These are phyloP conservation scores for Domatiomyces globalis DNA, from an alignment of 2,329 filamentous ascomycete species.

Conservation along the genomic window DNA sequence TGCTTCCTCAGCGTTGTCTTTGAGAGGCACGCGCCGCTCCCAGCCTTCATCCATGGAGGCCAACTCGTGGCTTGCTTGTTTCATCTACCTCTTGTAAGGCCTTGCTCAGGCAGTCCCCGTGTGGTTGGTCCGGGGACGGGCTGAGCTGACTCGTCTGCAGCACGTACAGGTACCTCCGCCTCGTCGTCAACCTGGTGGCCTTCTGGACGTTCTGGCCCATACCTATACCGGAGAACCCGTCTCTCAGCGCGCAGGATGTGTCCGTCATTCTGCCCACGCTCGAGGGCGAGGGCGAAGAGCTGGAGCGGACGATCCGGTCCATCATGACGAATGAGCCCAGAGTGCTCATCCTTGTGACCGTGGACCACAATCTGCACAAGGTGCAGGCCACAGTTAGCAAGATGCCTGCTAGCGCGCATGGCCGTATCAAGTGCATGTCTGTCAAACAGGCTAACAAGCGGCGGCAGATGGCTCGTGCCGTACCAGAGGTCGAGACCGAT, in stretches of 20 bases:
- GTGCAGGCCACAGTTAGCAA: constrained; percentile 47
- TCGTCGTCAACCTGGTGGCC: constrained; percentile 70
- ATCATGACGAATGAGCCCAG: constrained; percentile 42
- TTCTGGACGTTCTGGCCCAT: constrained; percentile 81
- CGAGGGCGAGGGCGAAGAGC: constrained; percentile 69
- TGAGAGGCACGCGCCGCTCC: not conserved
- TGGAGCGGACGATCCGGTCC: constrained; percentile 59
- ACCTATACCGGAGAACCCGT: constrained; percentile 67
- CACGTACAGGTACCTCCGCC: constrained; percentile 73
- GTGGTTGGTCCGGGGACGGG: no score
- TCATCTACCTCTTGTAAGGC: constrained; percentile 30
- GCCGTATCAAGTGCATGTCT: constrained; percentile 26
- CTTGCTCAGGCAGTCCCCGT: not conserved
- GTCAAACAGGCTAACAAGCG: constrained; percentile 88
- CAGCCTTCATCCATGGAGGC: constrained; percentile 5
- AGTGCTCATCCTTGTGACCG: constrained; percentile 73
- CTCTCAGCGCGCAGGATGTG: constrained; percentile 66
- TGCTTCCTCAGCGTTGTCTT: not conserved
- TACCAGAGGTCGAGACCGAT: constrained; percentile 66
- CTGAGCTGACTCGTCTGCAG: constrained; percentile 32
- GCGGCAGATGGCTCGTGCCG: constrained; percentile 79
- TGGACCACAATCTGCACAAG: constrained; percentile 59
- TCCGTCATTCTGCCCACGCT: constrained; percentile 91
- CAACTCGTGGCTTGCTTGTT: constrained; percentile 17
- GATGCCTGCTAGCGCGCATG: constrained; percentile 29